These are phyloP conservation scores for Fonsecaea erecta DNA, from an alignment of 2,329 filamentous ascomycete genomes.

Conservation along the genomic window DNA sequence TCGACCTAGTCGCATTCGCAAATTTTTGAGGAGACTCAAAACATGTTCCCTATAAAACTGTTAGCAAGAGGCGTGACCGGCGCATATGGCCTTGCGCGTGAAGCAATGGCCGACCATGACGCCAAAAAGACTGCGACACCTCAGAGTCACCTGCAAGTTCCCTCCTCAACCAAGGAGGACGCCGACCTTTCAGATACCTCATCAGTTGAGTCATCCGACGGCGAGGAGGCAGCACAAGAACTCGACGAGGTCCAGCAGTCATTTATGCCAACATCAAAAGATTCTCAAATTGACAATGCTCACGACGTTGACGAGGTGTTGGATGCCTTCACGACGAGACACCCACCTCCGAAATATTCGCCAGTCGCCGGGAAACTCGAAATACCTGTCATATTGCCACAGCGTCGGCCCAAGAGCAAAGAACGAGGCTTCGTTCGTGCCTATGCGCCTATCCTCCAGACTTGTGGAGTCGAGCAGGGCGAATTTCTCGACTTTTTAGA, in stretches of 20 bases:
- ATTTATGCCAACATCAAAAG: not conserved
- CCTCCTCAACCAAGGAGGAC: not conserved
- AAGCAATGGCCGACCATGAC: slow-evolving; percentile 14
- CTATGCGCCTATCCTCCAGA: slow-evolving; percentile 54
- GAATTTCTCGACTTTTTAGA: slow-evolving; percentile 56
- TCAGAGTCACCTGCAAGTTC: slow-evolving; percentile 5
- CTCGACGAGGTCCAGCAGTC: slow-evolving; percentile 18
- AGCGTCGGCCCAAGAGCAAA: slow-evolving; percentile 55
- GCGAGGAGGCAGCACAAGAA: slow-evolving; percentile 10
- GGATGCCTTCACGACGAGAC: slow-evolving; percentile 13
- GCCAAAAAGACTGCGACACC: slow-evolving; percentile 1
- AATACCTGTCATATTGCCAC: slow-evolving; percentile 56
- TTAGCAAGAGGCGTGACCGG: slow-evolving; percentile 19
- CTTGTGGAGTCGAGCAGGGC: slow-evolving; percentile 11
- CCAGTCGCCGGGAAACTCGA: slow-evolving; percentile 10
- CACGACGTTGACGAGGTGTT: slow-evolving; percentile 14
- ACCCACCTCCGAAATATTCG: slow-evolving; percentile 32
- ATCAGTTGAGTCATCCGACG: slow-evolving; percentile 11
- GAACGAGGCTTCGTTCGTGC: slow-evolving; percentile 57
- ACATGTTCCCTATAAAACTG: slow-evolving; percentile 17
- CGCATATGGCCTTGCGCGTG: slow-evolving; percentile 14
- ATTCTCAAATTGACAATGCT: slow-evolving; percentile 9
- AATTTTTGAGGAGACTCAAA: not conserved
- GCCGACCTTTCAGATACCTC: slow-evolving; percentile 10
- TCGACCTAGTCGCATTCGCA: not conserved